A percentile compares a stretch with the other conserved stretches of the same genome.
Evolutionary conservation across 2,329 filamentous ascomycete species (phyloP).

Genomic region (Colletotrichum sp.): DNA sequence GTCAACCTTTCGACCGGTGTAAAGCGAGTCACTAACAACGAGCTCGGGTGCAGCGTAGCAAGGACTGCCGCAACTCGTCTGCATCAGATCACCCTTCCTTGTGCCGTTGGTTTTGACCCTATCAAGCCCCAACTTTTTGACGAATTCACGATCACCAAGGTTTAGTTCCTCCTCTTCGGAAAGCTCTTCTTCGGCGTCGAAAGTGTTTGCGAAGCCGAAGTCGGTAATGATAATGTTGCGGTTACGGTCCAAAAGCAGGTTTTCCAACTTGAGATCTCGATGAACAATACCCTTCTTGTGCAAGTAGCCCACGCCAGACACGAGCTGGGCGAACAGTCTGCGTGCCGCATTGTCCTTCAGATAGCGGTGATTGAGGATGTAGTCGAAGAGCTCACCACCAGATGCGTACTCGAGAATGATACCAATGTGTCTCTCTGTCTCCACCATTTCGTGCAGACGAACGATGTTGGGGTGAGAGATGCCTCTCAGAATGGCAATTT

Average conservation of each 20-base stretch:
- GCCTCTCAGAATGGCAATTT: conserved; percentile 88
- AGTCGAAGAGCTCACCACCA: conserved; percentile 96
- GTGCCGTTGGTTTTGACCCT: conserved; percentile 75
- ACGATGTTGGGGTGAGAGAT: conserved; percentile 97
- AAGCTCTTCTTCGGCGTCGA: conserved; percentile 87
- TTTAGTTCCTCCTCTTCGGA: conserved; percentile 90
- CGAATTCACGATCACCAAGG: conserved; percentile 84
- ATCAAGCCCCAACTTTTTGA: conserved; percentile 87
- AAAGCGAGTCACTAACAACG: conserved; percentile 95
- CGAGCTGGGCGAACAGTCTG: conserved; percentile 90
- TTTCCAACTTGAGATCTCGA: conserved; percentile 95
- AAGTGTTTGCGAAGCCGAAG: conserved; percentile 98
- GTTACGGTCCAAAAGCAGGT: conserved; percentile 91
- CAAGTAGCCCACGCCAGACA: conserved; percentile 95
- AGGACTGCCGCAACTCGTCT: conserved; percentile 97
- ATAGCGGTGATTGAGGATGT: conserved; percentile 96
- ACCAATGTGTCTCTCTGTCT: conserved; percentile 95
- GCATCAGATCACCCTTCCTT: conserved; percentile 93
- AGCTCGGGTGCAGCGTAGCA: conserved; percentile 97
- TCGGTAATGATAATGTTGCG: conserved; percentile 99
- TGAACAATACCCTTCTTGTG: conserved; percentile 99
- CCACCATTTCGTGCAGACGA: conserved; percentile 95
- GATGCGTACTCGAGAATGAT: conserved; percentile 99
- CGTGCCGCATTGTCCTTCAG: conserved; percentile 92
- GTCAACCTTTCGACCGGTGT: conserved; percentile 96